Evolutionary conservation across 345 rosid species (phyloP), one percentile per base, ranked within the genome.

Genomic region (Litchi chinensis): DNA sequence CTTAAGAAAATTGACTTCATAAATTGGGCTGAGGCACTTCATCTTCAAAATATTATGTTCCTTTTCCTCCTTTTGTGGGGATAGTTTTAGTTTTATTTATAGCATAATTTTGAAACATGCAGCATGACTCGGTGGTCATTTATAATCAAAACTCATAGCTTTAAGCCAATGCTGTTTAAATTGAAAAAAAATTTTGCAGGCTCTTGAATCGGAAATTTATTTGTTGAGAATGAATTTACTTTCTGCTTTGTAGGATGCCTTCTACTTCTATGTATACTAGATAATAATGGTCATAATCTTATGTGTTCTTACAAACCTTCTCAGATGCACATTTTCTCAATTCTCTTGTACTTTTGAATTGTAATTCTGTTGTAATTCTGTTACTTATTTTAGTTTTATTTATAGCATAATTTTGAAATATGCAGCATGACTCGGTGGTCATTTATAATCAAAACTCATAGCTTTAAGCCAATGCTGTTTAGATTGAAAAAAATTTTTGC

Each of bases 331-430:
- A 21, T 41, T 57, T 64, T 8, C 26, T 22, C 71, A 5, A 44
- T 65, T 65, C 21, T 59, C 24, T 59, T 24, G 37, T 8, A 44
- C 24, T 24, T 66, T 76, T 65, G 68, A 19, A 11, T 8, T 40
- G 37, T 5, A 32, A 44, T 64, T 79, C 68, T 68, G 11, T 75
- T 59, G 26, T n/a, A n/a, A n/a, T n/a, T n/a, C n/a, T n/a, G n/a
- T n/a, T n/a, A n/a, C n/a, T n/a, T n/a, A n/a, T n/a, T n/a, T n/a
- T n/a, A n/a, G n/a, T n/a, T n/a, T n/a, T n/a, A n/a, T n/a, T n/a
- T n/a, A n/a, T n/a, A n/a, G n/a, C n/a, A n/a, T n/a, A n/a, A n/a
- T n/a, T n/a, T n/a, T n/a, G n/a, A n/a, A n/a, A n/a, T n/a, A n/a
- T n/a, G n/a, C n/a, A n/a, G n/a, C n/a, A n/a, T n/a, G n/a, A n/a